phyloP scores from a whole-genome alignment of 2,329 filamentous ascomycete genomes.

The Penicillium polonicum region DNA sequence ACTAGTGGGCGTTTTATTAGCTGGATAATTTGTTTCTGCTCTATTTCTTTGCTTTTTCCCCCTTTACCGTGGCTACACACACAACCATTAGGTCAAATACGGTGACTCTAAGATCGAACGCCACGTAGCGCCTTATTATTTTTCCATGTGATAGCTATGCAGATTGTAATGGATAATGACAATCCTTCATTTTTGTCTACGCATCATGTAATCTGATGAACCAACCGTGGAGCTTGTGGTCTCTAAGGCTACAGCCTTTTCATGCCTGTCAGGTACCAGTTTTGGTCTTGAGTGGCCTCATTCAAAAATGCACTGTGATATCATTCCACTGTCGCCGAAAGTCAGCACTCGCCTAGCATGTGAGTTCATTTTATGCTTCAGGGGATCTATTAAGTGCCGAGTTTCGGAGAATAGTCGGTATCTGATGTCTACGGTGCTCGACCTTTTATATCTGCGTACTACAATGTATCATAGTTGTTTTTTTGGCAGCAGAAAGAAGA shows the following conservation, averaged over 20 bases:
- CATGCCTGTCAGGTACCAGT: conserved; percentile 18
- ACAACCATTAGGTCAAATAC: neutral
- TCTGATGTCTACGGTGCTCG: neutral
- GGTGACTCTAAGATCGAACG: neutral
- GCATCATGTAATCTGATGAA: neutral
- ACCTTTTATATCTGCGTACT: neutral
- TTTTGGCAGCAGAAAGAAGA: neutral
- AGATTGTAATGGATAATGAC: conserved; percentile 20
- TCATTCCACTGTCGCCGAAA: conserved; percentile 7
- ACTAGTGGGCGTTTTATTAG: conserved; percentile 7
- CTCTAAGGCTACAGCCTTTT: neutral
- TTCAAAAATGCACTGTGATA: conserved; percentile 21
- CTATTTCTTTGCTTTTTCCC: conserved; percentile 5
- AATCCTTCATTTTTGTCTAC: conserved; percentile 2
- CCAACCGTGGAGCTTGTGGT: neutral
- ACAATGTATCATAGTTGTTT: neutral
- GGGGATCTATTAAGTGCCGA: neutral
- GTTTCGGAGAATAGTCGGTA: neutral
- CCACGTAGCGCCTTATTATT: neutral
- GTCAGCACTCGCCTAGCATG: neutral
- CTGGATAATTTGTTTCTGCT: conserved; percentile 4
- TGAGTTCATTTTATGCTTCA: neutral
- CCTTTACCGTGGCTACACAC: neutral
- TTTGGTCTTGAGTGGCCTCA: conserved; percentile 2
- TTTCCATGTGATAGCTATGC: conserved; percentile 9